Evolutionary conservation across 768 basidiomycete species (phyloP), one percentile per base, ranked within the genome.

Genomic region (Arthromyces matolae): DNA sequence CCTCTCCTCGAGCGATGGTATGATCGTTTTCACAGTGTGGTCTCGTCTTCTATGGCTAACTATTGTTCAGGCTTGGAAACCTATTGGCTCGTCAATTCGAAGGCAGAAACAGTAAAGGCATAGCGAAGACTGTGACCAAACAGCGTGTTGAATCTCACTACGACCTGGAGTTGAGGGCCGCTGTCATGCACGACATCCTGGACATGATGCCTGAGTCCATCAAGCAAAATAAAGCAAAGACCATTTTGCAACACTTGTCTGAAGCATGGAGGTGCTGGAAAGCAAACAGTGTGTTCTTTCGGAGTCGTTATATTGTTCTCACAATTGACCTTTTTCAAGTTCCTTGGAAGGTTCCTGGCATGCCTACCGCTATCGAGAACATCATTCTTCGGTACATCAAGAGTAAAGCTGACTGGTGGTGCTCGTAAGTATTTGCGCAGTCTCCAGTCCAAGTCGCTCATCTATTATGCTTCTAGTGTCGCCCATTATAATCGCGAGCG

Each of bases 201-300:
- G 95, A 98, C 73, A 97, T 98, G 95, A 97, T 98, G 95, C 96
- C 96, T 6, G 96, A 98, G 67, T 93, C 90, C 2, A 94, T 98
- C 75, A 94, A 94, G 70, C 93, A 94, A 69, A 99, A 98, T 72
- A 98, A 99, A 75, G 84, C 93, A n/a, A 99, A 99, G 76, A 98
- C 96, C 9, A 98, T 99, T 55, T 63, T 99, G 63, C 96, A 99
- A 65, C 96, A 98, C 65, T 71, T 98, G 56, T 96, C 94, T 3
- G 96, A 98, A 64, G 96, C 95, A 8, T 98, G 96, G 96, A 78
- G 95, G 58, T 97, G 94, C 69, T 93, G 90, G 90, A 93, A 93
- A 67, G 90, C 90, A 3, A 93, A 93, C 62, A 93, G 81, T 82
- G 52, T 58, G 81, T 67, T n/a, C 2, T 16, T 20, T 22, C 4